These are phyloP conservation scores for Nakaseomyces nivariensis DNA, from an alignment of 1,139 yeast species.

Conservation along the genomic window DNA sequence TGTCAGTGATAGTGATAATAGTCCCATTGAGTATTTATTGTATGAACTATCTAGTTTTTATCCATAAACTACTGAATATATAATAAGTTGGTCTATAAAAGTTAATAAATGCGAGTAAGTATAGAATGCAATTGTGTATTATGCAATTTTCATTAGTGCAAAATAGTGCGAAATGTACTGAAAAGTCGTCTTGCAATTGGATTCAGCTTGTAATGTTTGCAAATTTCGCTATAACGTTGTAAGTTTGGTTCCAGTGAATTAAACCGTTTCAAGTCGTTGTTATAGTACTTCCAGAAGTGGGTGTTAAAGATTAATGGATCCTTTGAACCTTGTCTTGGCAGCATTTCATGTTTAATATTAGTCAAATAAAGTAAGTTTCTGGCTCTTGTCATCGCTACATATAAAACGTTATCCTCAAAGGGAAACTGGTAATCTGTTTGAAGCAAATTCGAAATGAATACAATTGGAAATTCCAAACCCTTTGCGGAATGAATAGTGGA, in stretches of 20 bases:
- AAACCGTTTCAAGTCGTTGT: conserved; percentile 17
- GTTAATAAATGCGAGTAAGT: too few relatives aligned
- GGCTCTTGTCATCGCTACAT: conserved; percentile 62
- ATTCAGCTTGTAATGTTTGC: background rate
- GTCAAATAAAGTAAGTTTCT: conserved; percentile 40
- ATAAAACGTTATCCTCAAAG: conserved; percentile 34
- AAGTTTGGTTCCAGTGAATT: background rate
- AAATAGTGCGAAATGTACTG: background rate
- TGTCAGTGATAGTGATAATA: too few relatives aligned
- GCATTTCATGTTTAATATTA: conserved; percentile 18
- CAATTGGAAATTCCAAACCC: conserved; percentile 63
- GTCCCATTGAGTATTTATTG: too few relatives aligned
- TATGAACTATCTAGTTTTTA: too few relatives aligned
- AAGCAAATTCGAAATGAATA: conserved; percentile 39
- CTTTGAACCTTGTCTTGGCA: background rate
- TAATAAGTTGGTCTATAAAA: too few relatives aligned
- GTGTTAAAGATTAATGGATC: conserved; percentile 8
- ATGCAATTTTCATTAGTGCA: too few relatives aligned
- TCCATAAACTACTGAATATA: too few relatives aligned
- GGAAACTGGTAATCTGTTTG: conserved; percentile 24
- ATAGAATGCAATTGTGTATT: too few relatives aligned
- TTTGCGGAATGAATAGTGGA: conserved; percentile 66
- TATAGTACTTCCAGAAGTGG: conserved; percentile 25
- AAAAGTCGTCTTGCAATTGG: background rate
- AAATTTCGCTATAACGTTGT: conserved; percentile 4